phyloP scores from a whole-genome alignment of 1,284 basidiomycete genomes.

The Boletus hoseneyae region DNA sequence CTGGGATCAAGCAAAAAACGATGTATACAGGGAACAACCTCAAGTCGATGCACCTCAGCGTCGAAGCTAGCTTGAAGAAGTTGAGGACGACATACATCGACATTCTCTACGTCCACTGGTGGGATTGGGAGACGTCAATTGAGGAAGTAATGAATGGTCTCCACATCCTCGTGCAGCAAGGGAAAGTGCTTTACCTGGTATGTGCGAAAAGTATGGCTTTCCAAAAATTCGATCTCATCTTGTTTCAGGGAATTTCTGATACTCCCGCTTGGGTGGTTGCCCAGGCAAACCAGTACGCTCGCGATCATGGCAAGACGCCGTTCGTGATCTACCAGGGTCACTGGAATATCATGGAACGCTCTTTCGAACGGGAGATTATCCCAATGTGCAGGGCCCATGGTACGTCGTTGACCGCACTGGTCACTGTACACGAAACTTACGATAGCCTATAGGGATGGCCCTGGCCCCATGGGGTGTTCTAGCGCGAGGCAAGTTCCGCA shows the following conservation, averaged over 20 bases:
- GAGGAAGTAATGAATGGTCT: slow-evolving; percentile 41
- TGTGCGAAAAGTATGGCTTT: background rate
- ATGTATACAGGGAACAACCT: slow-evolving; percentile 32
- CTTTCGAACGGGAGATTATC: slow-evolving; percentile 60
- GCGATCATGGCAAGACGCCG: slow-evolving; percentile 43
- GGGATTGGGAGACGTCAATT: slow-evolving; percentile 18
- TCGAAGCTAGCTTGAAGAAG: slow-evolving; percentile 39
- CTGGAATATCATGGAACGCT: slow-evolving; percentile 49
- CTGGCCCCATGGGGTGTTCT: slow-evolving; percentile 38
- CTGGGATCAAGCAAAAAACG: slow-evolving; percentile 16
- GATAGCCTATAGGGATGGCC: slow-evolving; percentile 27
- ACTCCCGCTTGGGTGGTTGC: slow-evolving; percentile 53
- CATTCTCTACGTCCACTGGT: slow-evolving; percentile 31
- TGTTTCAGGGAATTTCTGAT: slow-evolving; percentile 1
- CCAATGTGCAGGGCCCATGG: slow-evolving; percentile 45
- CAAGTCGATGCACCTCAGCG: slow-evolving; percentile 26
- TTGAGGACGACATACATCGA: slow-evolving; percentile 42
- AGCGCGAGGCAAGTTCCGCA: slow-evolving; percentile 30
- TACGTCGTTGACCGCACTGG: slow-evolving; percentile 26
- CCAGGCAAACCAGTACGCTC: slow-evolving; percentile 52
- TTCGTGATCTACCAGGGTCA: slow-evolving; percentile 58
- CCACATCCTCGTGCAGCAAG: slow-evolving; percentile 30
- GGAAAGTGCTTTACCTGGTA: slow-evolving; percentile 26
- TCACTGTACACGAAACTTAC: background rate
- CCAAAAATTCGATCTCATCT: background rate